Percentiles rank a stretch among this genome's conserved stretches.
Evolutionary conservation across 768 basidiomycete species (phyloP).

Genomic region (Psilocybe sp.): DNA sequence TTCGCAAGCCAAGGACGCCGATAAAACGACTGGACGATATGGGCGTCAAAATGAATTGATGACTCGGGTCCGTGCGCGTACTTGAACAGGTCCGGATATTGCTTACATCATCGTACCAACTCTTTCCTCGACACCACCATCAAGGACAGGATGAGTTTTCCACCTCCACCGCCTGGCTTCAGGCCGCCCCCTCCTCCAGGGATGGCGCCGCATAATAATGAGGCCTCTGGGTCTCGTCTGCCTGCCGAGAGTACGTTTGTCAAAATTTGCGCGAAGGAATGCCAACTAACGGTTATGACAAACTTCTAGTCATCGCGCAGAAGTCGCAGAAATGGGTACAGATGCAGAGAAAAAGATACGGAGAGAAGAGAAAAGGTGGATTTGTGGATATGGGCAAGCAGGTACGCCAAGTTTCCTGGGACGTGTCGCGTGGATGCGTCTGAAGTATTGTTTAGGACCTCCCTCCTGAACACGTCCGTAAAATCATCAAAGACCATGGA

Average conservation of each 20-base stretch:
- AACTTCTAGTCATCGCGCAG: conserved; percentile 61
- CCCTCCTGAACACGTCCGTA: conserved; percentile 96
- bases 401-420: conserved; percentile 41
- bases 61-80: conserved; percentile 38
- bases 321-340: conserved; percentile 97
- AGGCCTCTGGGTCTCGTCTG: conserved; percentile 41
- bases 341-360: conserved; percentile 90
- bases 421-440: conserved; percentile 12
- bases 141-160: conserved; percentile 50
- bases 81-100: conserved; percentile 12
- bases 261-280: not conserved
- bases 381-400: conserved; percentile 93
- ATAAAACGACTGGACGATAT: not conserved
- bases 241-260: conserved; percentile 42
- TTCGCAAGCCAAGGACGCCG: too few species aligned
- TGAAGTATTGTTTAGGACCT: conserved; percentile 59
- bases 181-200: conserved; percentile 50
- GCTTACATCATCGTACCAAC: conserved; percentile 41
- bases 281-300: conserved; percentile 17
- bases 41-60: conserved; percentile 1
- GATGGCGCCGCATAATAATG: conserved; percentile 39
- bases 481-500: conserved; percentile 99
- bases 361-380: conserved; percentile 86
- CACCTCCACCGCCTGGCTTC: conserved; percentile 54
- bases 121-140: conserved; percentile 36